Conservation (phyloP, 768 basidiomycete genomes). For the Pleurotus tuber-regium region DNA sequence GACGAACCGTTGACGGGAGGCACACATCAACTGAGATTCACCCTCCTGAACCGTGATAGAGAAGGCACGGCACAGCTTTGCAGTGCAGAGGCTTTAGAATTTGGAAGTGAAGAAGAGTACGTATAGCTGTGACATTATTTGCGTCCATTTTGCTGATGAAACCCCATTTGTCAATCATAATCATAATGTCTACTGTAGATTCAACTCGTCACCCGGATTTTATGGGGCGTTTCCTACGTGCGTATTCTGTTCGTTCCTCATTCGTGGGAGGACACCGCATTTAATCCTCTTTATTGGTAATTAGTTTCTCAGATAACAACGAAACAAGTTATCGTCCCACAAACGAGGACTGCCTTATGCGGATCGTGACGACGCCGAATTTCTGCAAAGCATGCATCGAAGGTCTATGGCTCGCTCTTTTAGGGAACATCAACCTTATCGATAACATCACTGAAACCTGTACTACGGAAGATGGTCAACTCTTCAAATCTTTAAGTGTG, state of each 20-base stretch:
- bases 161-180: background rate
- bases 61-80: conserved; percentile 71
- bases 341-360: conserved; percentile 83
- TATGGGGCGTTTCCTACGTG: conserved; percentile 77
- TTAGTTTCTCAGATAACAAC: conserved; percentile 67
- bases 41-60: conserved; percentile 41
- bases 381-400: conserved; percentile 77
- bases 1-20: conserved; percentile 42
- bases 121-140: conserved; percentile 18
- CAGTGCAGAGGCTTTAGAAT: conserved; percentile 72
- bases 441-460: conserved; percentile 49
- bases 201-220: conserved; percentile 52
- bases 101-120: conserved; percentile 61
- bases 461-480: conserved; percentile 12
- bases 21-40: conserved; percentile 58
- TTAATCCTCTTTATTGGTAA: too few species aligned
- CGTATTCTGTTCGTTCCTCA: conserved; percentile 20
- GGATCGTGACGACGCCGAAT: conserved; percentile 61
- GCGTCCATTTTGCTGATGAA: background rate
- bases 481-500: conserved; percentile 38
- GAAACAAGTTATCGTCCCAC: conserved; percentile 76
- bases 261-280: too few species aligned
- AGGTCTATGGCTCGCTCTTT: conserved; percentile 68
- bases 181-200: conserved; percentile 37
- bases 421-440: conserved; percentile 58